A percentile compares a stretch with the other conserved stretches of the same genome.
These are phyloP conservation scores for Recurvomyces mirabilis DNA, from an alignment of 495 filamentous ascomycete species.

Conservation along the genomic window DNA sequence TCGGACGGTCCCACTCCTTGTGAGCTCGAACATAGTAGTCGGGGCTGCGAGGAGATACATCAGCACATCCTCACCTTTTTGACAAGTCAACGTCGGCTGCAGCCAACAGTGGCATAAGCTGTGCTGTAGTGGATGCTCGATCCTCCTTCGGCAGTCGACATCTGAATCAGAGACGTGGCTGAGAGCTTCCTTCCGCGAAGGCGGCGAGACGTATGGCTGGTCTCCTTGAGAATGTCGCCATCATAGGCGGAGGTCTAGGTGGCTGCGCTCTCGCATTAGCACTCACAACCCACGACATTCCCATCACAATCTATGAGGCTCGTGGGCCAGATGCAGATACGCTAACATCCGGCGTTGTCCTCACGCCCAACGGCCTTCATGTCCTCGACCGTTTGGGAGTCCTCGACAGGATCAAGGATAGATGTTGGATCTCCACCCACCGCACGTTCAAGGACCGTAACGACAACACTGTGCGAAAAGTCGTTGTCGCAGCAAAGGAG, in stretches of 20 bases:
- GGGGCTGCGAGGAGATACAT: too few relatives aligned
- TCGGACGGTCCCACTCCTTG: too few relatives aligned
- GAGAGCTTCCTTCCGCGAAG: too few relatives aligned
- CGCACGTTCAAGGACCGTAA: conserved; percentile 6
- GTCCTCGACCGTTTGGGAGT: conserved; percentile 5
- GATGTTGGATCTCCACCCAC: neutral
- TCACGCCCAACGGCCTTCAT: conserved; percentile 2
- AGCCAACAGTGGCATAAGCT: too few relatives aligned
- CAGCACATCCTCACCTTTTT: too few relatives aligned
- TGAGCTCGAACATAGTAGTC: too few relatives aligned
- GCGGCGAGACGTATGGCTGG: too few relatives aligned
- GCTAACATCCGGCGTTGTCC: neutral
- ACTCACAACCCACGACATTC: neutral
- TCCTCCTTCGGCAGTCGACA: too few relatives aligned
- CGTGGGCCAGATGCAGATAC: neutral
- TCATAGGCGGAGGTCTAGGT: conserved; percentile 4
- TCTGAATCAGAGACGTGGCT: too few relatives aligned
- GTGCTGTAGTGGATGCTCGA: too few relatives aligned
- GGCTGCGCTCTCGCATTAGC: conserved; percentile 8
- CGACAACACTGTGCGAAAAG: conserved; percentile 3
- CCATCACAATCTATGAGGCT: conserved; percentile 2
- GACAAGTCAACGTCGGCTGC: too few relatives aligned
- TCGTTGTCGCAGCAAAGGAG: neutral
- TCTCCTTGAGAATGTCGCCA: neutral
- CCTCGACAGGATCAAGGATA: neutral